Evolutionary conservation across 2,329 filamentous ascomycete species (phyloP), one percentile per base, ranked within the genome.

Genomic region (Botrytis porri): DNA sequence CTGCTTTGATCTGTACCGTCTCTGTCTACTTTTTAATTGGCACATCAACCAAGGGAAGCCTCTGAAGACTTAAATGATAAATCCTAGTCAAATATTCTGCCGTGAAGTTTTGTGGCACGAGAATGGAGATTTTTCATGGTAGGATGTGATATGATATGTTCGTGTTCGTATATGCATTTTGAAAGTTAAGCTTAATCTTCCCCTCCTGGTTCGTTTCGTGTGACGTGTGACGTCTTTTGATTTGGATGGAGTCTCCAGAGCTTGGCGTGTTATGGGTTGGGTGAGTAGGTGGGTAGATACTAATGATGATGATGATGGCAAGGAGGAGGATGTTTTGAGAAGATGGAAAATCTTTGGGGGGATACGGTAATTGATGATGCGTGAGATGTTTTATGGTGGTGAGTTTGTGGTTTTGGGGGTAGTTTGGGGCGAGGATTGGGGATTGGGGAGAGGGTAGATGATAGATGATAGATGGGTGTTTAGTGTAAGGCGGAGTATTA

Each of bases 1-100:
- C 3, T 54, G n/a, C 14, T 29, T 7, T 29, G 2, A 54, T 25
- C 3, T 54, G 5, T 0, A 16, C 14, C 4, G 51, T 29, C 1
- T 25, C 8, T 1, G 14, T 18, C 3, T 29, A 0, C 7, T 54
- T 0, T 2, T 16, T 20, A 20, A 18, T 4, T 45, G 20, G 7
- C 14, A 45, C 43, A 20, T 45, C 43, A 45, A 45, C 1, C 18
- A 22, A 45, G 43, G 18, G 8, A 2, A 45, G 18, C 43, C 18
- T 18, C 18, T 1, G 20, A 20, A 45, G 7, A 54, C 14, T 1
- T 6, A 54, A 18, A 54, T 54, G 0, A n/a, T 6, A 7, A 54
- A n/a, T 54, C 51, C 6, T 4, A 6, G 6, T 4, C 6, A 54
- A 16, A 29, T 29, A 2, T 4, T 9, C 8, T 1, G 12, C n/a